Evolutionary conservation across 768 basidiomycete genomes (phyloP), one percentile per base, ranked within the genome.

Genomic region (Suillus brevipes): DNA sequence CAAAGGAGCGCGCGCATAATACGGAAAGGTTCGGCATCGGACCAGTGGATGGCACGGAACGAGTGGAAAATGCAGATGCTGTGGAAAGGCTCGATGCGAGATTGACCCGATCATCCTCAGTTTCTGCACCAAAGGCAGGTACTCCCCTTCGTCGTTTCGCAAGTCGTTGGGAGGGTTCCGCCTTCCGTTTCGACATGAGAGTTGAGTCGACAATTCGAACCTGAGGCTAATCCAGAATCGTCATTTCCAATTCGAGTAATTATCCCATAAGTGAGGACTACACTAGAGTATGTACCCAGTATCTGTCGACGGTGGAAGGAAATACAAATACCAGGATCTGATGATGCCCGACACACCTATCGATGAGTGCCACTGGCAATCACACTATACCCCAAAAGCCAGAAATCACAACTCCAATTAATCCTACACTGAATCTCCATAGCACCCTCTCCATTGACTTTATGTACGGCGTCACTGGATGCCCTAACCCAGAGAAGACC

Each of bases 1-100:
- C 87, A 64, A 90, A 88, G 7, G 79, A 73, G 34, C 84, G 81
- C 5, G 82, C 80, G 67, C 85, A 87, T 23, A 88, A 69, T 0
- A 79, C 77, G 9, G 81, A 74, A n/a, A 90, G 72, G 0, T 84
- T 67, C 1, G 84, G 83, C 14, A 85, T 71, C 34, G 73, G 55
- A 14, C 52, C 69, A 20, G 63, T 73, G 36, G 61, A 65, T 5
- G 79, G 73, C 37, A 84, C 69, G 14, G 61, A 62, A 8, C 87
- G 82, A 16, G 74, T 81, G 9, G 87, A 88, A 57, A 82, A 75
- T 1, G 81, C 82, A 28, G 84, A 79, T 10, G 87, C 83, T 0
- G 87, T 84, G 1, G 86, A 82, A 9, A 78, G 77, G 64, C 70
- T 66, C 71, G 81, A 64, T 58, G 78, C 76, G 23, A 76, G 64